phyloP scores from a whole-genome alignment of 1,284 basidiomycete species.

The Ceratobasidium sp. region DNA sequence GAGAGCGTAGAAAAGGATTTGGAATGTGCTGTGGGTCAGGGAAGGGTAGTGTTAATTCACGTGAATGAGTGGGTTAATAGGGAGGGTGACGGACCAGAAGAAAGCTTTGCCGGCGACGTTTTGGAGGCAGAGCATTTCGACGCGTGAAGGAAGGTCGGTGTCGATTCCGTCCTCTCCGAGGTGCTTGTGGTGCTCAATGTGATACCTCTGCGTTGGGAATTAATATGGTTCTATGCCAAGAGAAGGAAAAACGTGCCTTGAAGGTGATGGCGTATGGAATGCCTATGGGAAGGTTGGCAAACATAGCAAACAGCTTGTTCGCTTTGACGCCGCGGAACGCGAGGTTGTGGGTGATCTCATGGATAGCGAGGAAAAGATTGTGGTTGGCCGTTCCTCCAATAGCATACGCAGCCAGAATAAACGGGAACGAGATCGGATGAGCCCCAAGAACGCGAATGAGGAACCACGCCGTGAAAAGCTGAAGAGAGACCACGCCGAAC shows the following conservation, averaged over 20 bases:
- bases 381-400: conserved; percentile 97
- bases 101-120: conserved; percentile 98
- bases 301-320: conserved; percentile 90
- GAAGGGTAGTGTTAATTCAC: not conserved
- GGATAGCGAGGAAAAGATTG: conserved; percentile 97
- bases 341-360: conserved; percentile 98
- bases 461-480: conserved; percentile 75
- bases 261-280: conserved; percentile 97
- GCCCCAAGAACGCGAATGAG: conserved; percentile 68
- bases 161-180: conserved; percentile 97
- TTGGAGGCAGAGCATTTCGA: conserved; percentile 89
- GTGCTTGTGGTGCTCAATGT: conserved; percentile 95
- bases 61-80: too few relatives aligned
- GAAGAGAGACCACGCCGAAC: conserved; percentile 80
- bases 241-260: conserved; percentile 71
- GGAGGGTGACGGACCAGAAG: conserved; percentile 75
- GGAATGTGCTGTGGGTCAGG: conserved; percentile 80
- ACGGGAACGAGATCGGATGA: conserved; percentile 76
- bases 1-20: conserved; percentile 97
- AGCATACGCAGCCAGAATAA: conserved; percentile 84
- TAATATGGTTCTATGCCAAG: conserved; percentile 3
- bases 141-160: conserved; percentile 89
- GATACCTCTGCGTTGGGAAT: conserved; percentile 74
- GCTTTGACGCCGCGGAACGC: conserved; percentile 87
- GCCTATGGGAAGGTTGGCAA: conserved; percentile 93